Evolutionary conservation across 148 eudicot species (phyloP).

Genomic region (Diospyros kaki): DNA sequence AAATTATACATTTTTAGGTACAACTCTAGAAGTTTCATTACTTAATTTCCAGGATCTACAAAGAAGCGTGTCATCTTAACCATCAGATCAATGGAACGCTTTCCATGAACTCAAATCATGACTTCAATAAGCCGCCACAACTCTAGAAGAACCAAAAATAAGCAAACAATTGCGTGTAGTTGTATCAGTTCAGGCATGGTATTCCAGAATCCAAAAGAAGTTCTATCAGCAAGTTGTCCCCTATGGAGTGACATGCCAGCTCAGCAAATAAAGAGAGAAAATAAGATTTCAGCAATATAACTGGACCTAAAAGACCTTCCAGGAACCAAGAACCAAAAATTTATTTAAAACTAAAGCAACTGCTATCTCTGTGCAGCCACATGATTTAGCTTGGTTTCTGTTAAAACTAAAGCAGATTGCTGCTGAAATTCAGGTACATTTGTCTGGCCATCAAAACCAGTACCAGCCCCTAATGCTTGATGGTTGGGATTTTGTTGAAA

Average conservation of each 20-base stretch:
- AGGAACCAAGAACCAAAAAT: not conserved
- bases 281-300: too few species aligned
- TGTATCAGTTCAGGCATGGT: not conserved
- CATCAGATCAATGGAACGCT: not conserved
- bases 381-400: not conserved
- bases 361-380: not conserved
- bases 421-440: not conserved
- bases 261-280: not conserved
- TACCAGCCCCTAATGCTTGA: conserved; percentile 12
- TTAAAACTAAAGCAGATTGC: not conserved
- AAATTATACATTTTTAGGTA: too few species aligned
- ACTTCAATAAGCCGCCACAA: not conserved
- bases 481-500: conserved; percentile 16
- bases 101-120: not conserved
- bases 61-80: not conserved
- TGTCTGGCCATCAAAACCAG: conserved; percentile 9
- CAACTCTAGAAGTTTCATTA: too few species aligned
- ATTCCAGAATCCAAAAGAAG: not conserved
- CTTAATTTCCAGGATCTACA: not conserved
- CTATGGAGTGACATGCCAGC: not conserved
- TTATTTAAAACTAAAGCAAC: not conserved
- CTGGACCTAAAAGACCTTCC: not conserved
- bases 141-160: not conserved
- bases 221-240: not conserved
- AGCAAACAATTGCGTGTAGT: not conserved